phyloP scores from a whole-genome alignment of 495 filamentous ascomycete genomes.

The Peziza echinospora region DNA sequence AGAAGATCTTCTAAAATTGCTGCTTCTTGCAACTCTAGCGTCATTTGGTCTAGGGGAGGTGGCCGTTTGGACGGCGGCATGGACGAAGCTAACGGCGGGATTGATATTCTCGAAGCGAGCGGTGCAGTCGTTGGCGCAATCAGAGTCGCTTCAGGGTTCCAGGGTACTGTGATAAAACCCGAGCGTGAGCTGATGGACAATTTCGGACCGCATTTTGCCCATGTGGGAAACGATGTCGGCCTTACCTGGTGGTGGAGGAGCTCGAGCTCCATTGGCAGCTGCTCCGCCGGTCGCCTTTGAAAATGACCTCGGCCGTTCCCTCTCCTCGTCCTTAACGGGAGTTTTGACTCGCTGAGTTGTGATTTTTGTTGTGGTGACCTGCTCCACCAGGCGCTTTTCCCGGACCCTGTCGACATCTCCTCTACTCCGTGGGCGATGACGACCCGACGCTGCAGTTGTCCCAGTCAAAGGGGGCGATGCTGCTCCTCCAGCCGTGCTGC shows the following conservation, averaged over 20 bases:
- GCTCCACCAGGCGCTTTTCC: neutral
- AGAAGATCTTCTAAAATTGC: conserved; percentile 75
- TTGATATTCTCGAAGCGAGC: conserved; percentile 63
- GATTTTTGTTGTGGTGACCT: conserved; percentile 3
- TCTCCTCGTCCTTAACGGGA: conserved; percentile 5
- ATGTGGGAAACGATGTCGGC: too few relatives aligned
- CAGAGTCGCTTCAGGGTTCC: conserved; percentile 66
- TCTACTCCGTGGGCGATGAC: too few relatives aligned
- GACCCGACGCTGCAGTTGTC: too few relatives aligned
- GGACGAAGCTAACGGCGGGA: conserved; percentile 53
- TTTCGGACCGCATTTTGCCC: too few relatives aligned
- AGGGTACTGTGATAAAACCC: conserved; percentile 30
- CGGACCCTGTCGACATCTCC: too few relatives aligned
- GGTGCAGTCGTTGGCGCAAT: conserved; percentile 74
- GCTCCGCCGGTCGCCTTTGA: conserved; percentile 4
- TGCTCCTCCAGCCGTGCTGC: too few relatives aligned
- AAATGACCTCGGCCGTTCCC: conserved; percentile 6
- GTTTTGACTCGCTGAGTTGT: conserved; percentile 8
- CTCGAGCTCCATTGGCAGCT: conserved; percentile 1
- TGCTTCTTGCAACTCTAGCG: conserved; percentile 60
- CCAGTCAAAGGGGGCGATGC: too few relatives aligned
- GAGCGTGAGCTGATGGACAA: too few relatives aligned
- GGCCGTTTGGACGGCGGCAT: conserved; percentile 54
- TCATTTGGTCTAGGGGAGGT: conserved; percentile 44
- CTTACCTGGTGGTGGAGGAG: neutral